phyloP scores from a whole-genome alignment of 495 filamentous ascomycete genomes.

The Podospora pseudoanserina region DNA sequence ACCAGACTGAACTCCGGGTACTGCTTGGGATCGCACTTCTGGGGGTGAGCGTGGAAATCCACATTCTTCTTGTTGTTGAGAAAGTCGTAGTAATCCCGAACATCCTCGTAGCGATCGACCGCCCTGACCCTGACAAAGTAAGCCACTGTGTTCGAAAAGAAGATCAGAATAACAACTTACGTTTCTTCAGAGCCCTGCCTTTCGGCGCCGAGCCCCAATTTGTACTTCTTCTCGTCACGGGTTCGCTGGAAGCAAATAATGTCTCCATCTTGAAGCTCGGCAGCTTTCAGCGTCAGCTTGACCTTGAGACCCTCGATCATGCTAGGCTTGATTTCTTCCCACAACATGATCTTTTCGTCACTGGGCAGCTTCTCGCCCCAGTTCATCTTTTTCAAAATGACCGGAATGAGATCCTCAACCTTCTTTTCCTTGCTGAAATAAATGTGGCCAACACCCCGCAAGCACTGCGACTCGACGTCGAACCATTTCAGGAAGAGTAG shows the following conservation, averaged over 20 bases:
- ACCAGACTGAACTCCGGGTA: slow-evolving; percentile 64
- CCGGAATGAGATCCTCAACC: slow-evolving; percentile 76
- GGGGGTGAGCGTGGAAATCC: slow-evolving; percentile 58
- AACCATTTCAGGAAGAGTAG: slow-evolving; percentile 93
- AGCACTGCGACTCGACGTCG: slow-evolving; percentile 67
- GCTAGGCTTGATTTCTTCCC: slow-evolving; percentile 93
- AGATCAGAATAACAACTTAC: slow-evolving; percentile 15
- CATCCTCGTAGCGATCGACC: slow-evolving; percentile 55
- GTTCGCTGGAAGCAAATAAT: slow-evolving; percentile 88
- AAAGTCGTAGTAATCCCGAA: slow-evolving; percentile 86
- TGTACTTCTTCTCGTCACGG: slow-evolving; percentile 42
- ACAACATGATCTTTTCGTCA: slow-evolving; percentile 62
- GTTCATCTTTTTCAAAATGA: slow-evolving; percentile 78
- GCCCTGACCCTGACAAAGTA: neutral
- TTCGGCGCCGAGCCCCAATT: slow-evolving; percentile 27
- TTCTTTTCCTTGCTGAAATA: slow-evolving; percentile 85
- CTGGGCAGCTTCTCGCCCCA: slow-evolving; percentile 63
- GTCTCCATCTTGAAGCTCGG: slow-evolving; percentile 95
- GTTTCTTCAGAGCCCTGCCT: slow-evolving; percentile 29
- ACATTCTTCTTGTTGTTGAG: slow-evolving; percentile 78
- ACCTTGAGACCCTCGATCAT: slow-evolving; percentile 96
- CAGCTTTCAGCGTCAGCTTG: slow-evolving; percentile 79
- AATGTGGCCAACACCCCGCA: slow-evolving; percentile 72
- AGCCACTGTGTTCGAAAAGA: neutral
- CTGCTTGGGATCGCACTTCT: slow-evolving; percentile 41